These are phyloP conservation scores for Lentinula edodes DNA, from an alignment of 768 basidiomycete genomes.

Conservation along the genomic window DNA sequence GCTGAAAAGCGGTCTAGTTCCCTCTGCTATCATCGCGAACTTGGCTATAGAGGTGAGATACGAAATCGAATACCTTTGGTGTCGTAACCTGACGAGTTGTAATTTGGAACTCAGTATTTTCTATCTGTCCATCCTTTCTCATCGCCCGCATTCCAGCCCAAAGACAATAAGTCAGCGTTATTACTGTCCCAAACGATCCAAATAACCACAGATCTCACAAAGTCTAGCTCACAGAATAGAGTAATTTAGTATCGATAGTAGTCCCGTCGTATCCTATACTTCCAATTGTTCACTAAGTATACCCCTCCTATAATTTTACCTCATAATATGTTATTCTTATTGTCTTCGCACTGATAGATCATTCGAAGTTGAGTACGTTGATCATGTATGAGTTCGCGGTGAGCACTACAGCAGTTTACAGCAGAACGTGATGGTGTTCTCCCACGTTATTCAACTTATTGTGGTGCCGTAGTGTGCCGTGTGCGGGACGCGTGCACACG, in stretches of 20 bases:
- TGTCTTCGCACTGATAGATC: background rate
- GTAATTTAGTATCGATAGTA: too few species aligned
- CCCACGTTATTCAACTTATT: slow-evolving; percentile 1
- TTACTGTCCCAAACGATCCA: background rate
- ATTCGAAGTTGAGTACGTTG: background rate
- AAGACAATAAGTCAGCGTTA: background rate
- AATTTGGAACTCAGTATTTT: background rate
- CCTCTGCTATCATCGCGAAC: slow-evolving; percentile 2
- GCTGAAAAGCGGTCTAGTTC: background rate
- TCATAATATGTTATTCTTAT: background rate
- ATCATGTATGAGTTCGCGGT: too few species aligned
- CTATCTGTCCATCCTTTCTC: background rate
- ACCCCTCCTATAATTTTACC: background rate
- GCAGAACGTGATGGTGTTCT: too few species aligned
- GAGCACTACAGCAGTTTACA: too few species aligned
- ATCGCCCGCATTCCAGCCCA: background rate
- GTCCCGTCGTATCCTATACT: too few species aligned
- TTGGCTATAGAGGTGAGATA: background rate
- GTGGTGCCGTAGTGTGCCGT: background rate
- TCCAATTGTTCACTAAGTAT: background rate
- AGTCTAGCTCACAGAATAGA: too few species aligned
- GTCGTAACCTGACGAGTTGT: background rate
- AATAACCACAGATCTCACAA: background rate
- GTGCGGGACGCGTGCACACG: background rate
- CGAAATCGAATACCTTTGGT: background rate